These are phyloP conservation scores for Colletotrichum brevisporum DNA, from an alignment of 2,329 filamentous ascomycete genomes.

Conservation along the genomic window DNA sequence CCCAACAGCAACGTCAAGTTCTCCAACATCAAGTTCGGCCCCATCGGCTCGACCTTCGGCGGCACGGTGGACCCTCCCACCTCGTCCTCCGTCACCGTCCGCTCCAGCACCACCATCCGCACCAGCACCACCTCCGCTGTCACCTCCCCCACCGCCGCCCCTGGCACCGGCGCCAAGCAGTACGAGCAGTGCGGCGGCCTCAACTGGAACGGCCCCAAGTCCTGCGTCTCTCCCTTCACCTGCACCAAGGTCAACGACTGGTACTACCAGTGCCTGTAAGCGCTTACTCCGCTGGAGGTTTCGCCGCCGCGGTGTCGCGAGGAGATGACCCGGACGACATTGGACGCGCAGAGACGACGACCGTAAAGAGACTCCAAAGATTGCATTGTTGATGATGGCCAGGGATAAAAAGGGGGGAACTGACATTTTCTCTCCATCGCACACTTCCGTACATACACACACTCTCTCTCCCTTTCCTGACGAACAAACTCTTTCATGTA, in stretches of 20 bases:
- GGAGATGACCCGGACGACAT: neutral
- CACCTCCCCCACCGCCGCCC: constrained; percentile 33
- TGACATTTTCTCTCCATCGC: constrained; percentile 1
- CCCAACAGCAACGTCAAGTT: constrained; percentile 67
- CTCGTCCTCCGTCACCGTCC: constrained; percentile 36
- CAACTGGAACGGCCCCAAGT: constrained; percentile 52
- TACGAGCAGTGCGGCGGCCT: constrained; percentile 57
- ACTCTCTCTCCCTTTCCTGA: neutral
- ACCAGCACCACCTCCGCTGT: constrained; percentile 21
- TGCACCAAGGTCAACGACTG: constrained; percentile 56
- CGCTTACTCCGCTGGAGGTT: neutral
- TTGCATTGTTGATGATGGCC: constrained; percentile 7
- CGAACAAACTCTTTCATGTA: constrained; percentile 34
- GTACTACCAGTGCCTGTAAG: constrained; percentile 59
- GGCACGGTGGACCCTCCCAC: constrained; percentile 27
- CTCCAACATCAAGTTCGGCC: constrained; percentile 69
- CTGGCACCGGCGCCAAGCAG: constrained; percentile 43
- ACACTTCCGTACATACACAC: too few species aligned
- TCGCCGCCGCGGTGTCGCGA: neutral
- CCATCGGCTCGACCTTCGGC: constrained; percentile 67
- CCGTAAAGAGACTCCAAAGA: constrained; percentile 17
- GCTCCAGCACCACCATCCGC: constrained; percentile 29
- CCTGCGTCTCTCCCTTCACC: constrained; percentile 52
- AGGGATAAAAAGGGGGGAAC: constrained; percentile 23
- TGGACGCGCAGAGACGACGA: constrained; percentile 1